Conservation (phyloP, 257 asterid species). For the Solanum tarijense region DNA sequence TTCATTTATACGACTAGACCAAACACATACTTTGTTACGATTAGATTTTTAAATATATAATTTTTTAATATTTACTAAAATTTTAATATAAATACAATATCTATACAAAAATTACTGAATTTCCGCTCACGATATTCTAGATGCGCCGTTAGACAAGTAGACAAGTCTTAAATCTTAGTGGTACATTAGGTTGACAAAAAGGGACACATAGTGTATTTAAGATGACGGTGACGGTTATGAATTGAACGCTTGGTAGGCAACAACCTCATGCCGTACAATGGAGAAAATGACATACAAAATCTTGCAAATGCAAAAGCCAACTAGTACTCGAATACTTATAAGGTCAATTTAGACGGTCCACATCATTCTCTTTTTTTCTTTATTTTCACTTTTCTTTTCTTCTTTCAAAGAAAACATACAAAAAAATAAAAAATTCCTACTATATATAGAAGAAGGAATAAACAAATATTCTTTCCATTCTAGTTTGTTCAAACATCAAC, state of each 20-base stretch:
- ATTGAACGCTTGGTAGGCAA: neutral
- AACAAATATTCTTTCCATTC: neutral
- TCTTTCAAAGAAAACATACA: neutral
- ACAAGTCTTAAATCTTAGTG: neutral
- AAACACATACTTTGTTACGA: neutral
- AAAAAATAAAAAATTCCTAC: neutral
- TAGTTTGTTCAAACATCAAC: neutral
- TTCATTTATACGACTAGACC: accelerated
- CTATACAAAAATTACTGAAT: accelerated
- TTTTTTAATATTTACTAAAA: too few species aligned
- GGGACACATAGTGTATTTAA: neutral
- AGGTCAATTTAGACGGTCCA: neutral
- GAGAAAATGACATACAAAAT: neutral
- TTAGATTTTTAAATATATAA: too few species aligned
- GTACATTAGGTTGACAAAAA: neutral
- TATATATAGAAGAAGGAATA: neutral
- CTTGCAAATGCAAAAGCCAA: neutral
- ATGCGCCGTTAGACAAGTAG: neutral
- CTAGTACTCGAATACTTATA: neutral
- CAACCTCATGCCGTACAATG: neutral
- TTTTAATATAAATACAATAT: neutral
- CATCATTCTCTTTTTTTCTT: neutral
- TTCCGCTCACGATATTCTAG: accelerated
- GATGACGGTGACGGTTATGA: neutral
- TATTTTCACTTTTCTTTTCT: neutral